Conservation (phyloP, 2,329 filamentous ascomycete genomes). For the Cercospora zeae-maydis region DNA sequence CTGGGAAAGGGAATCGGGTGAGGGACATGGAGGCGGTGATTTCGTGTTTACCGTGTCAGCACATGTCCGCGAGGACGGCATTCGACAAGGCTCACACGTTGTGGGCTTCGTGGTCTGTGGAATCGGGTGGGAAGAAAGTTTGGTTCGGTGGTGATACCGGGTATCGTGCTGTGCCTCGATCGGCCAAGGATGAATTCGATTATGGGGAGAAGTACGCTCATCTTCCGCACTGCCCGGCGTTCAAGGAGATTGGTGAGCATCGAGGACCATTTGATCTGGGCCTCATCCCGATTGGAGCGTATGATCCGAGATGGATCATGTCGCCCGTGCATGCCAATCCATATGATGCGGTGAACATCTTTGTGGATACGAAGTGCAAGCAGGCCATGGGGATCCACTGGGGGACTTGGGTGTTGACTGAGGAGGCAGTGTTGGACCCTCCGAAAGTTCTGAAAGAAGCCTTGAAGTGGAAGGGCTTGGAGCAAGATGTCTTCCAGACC, state of each 20-base stretch:
- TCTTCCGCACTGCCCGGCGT: slow-evolving; percentile 74
- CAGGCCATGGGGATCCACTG: slow-evolving; percentile 85
- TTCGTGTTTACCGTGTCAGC: slow-evolving; percentile 79
- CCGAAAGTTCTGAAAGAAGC: slow-evolving; percentile 69
- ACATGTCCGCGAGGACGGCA: slow-evolving; percentile 65
- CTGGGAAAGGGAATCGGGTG: neutral
- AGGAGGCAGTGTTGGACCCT: slow-evolving; percentile 81
- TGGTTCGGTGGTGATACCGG: slow-evolving; percentile 88
- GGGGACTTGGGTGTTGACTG: slow-evolving; percentile 80
- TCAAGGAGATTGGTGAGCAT: slow-evolving; percentile 73
- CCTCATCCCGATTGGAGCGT: slow-evolving; percentile 89
- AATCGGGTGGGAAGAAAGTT: slow-evolving; percentile 69
- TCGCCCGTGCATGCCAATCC: slow-evolving; percentile 83
- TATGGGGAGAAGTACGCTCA: slow-evolving; percentile 61
- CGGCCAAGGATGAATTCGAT: slow-evolving; percentile 64
- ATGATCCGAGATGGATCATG: slow-evolving; percentile 70
- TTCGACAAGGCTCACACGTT: slow-evolving; percentile 73
- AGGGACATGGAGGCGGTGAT: slow-evolving; percentile 63
- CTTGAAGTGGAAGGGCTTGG: slow-evolving; percentile 61
- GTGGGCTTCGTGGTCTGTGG: slow-evolving; percentile 83
- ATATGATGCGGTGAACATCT: slow-evolving; percentile 84
- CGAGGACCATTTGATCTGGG: slow-evolving; percentile 87
- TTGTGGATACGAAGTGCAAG: slow-evolving; percentile 74
- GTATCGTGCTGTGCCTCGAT: slow-evolving; percentile 70
- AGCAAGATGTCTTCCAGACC: slow-evolving; percentile 73